A percentile compares a stretch with the other conserved stretches of the same genome.
Evolutionary conservation across 192 early-diverging fungal species (phyloP).

Genomic region (Cetraspora pellucida): DNA sequence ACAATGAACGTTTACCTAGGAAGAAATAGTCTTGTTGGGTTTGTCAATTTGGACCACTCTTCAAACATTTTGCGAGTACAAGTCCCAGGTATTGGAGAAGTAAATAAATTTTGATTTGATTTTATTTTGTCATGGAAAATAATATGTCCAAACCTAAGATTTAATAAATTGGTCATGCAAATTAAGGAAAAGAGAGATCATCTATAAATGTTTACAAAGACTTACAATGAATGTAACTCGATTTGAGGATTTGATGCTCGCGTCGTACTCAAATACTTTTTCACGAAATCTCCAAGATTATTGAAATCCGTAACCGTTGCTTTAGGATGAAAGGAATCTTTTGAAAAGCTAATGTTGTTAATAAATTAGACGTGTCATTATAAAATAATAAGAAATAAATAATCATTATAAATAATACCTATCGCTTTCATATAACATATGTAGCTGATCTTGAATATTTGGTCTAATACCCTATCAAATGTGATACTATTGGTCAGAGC

Average conservation of each 20-base stretch:
- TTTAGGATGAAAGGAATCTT: not conserved
- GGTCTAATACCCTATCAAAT: not conserved
- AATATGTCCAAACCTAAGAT: constrained; percentile 13
- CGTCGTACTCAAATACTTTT: not conserved
- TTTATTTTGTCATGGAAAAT: constrained; percentile 11
- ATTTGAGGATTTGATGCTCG: not conserved
- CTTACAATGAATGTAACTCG: constrained; percentile 11
- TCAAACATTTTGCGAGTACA: not conserved
- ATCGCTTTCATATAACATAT: constrained; percentile 4
- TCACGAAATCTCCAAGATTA: not conserved
- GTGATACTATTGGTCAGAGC: not conserved
- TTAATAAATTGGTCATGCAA: not conserved
- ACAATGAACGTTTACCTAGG: constrained; percentile 7
- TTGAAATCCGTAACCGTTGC: not conserved
- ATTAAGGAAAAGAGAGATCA: not conserved
- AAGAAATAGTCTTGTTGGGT: constrained; percentile 6
- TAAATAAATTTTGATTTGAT: constrained; percentile 3
- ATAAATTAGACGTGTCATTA: not conserved
- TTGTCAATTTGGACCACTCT: not conserved
- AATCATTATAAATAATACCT: not conserved
- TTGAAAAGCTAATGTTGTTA: constrained; percentile 4
- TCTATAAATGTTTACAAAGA: not conserved
- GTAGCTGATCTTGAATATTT: not conserved
- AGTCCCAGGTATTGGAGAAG: constrained; percentile 1
- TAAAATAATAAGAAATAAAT: not conserved